Conservation (phyloP, 2,329 filamentous ascomycete genomes). For the Lasiodiplodia hormozganensis region DNA sequence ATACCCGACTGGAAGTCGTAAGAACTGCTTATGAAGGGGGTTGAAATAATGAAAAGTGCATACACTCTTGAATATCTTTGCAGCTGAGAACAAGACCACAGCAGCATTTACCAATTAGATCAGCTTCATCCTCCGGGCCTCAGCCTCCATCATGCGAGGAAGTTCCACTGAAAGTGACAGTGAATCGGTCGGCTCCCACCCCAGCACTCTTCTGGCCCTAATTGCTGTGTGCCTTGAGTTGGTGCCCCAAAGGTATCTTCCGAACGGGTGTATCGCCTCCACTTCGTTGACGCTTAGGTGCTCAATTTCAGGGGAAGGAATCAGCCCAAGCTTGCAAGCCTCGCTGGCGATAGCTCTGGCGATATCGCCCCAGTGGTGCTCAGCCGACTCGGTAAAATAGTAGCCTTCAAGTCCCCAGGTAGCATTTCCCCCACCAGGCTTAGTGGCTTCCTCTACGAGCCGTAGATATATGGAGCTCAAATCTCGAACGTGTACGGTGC, state of each 20-base stretch:
- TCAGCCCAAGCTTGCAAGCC: conserved; percentile 53
- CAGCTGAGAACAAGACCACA: too few species aligned
- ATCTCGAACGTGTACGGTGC: conserved; percentile 65
- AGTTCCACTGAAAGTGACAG: too few species aligned
- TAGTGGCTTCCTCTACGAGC: conserved; percentile 61
- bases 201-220: conserved; percentile 62
- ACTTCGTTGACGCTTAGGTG: neutral
- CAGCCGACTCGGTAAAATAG: conserved; percentile 70
- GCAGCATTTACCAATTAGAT: too few species aligned
- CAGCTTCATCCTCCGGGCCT: too few species aligned
- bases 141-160: too few species aligned
- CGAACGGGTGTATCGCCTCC: neutral
- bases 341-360: conserved; percentile 44
- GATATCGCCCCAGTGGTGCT: conserved; percentile 69
- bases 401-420: conserved; percentile 68
- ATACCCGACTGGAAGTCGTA: too few species aligned
- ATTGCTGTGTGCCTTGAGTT: conserved; percentile 58
- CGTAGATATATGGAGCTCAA: conserved; percentile 61
- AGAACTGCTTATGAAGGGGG: too few species aligned
- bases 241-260: neutral
- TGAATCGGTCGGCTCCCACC: conserved; percentile 54
- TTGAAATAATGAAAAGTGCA: too few species aligned
- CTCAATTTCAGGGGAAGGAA: neutral
- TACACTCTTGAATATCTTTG: too few species aligned
- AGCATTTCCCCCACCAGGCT: conserved; percentile 40